phyloP scores from a whole-genome alignment of 2,329 filamentous ascomycete genomes.

The Ascochyta clinopodiicola region DNA sequence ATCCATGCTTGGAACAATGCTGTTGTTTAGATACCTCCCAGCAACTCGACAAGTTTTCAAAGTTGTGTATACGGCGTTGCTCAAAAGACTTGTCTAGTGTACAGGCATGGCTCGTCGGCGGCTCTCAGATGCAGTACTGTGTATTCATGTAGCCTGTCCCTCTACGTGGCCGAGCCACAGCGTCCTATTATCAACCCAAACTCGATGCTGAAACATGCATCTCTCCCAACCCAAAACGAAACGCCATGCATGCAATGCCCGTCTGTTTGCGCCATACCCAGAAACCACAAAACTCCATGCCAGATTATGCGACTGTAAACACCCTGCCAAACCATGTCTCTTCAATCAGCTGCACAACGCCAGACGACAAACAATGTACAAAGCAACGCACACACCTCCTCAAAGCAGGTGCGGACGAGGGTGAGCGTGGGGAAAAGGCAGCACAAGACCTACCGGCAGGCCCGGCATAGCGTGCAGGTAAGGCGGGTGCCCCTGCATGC shows the following conservation, averaged over 20 bases:
- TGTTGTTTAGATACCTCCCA: too few relatives aligned
- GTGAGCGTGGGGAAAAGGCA: slow-evolving; percentile 5
- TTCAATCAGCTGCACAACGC: neutral
- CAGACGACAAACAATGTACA: neutral
- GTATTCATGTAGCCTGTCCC: slow-evolving; percentile 8
- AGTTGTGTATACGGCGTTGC: too few relatives aligned
- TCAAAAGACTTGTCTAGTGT: neutral
- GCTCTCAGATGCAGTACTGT: neutral
- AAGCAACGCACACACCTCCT: neutral
- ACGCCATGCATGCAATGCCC: slow-evolving; percentile 11
- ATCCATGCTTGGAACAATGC: too few relatives aligned
- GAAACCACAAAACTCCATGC: slow-evolving; percentile 13
- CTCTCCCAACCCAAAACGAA: neutral
- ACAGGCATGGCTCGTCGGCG: too few relatives aligned
- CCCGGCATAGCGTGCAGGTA: slow-evolving; percentile 20
- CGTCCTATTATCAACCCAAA: neutral
- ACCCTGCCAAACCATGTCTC: slow-evolving; percentile 3
- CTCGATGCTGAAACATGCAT: neutral
- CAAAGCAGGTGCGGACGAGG: slow-evolving; percentile 1
- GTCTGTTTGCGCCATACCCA: slow-evolving; percentile 12
- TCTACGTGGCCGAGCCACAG: neutral
- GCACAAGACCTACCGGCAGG: slow-evolving; percentile 2
- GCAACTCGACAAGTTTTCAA: too few relatives aligned
- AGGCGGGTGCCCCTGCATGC: slow-evolving; percentile 19
- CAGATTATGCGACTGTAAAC: neutral